Base-by-base conservation (phyloP, 108 stramenopile genomes). In the Skeletonema marinoi region DNA sequence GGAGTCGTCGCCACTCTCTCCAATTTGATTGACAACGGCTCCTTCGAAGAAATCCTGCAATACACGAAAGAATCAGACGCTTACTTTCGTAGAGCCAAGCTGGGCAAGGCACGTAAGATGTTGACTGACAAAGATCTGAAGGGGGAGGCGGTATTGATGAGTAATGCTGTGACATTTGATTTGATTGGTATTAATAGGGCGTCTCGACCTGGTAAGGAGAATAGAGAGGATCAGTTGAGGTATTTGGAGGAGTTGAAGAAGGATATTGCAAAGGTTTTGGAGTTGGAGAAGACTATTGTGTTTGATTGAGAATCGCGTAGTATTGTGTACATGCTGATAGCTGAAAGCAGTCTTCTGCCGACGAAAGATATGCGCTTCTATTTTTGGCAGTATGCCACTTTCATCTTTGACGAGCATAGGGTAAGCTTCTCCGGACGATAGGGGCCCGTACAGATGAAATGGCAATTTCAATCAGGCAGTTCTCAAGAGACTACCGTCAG, bases 141-240 rank as follows among this genome's bases (percentile, higher is more conserved):
- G 71, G 83, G 72, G n/a, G 73, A 77, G 11, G 88, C 90, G 9
- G 80, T 92, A 10, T 44, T 70, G 60, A 71, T 86, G 51, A 81
- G 85, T 61, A 96, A 96, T 81, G 90, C 90, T 6, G 91, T 97
- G 32, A 94, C 96, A 14, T 97, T 93, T 76, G 96, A 97, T 85
- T 77, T 97, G 44, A 97, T 97, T 74, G 96, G 93, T 25, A 94
- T 97, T 65, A 97, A 97, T 80, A 62, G 88, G 44, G 84, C 79
- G 7, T 77, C 78, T 78, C 78, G 94, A 51, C 74, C 69, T 35
- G 93, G 93, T 41, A 87, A 89, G 77, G 89, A 90, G 63, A 86
- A 84, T 70, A 80, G 68, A 41, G 88, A 85, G 32, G 77, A 81
- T 35, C 88, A 85, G 5, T 68, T 82, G 64, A 87, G 85, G 64